Evolutionary conservation across 1,139 yeast species (phyloP), one percentile per base, ranked within the genome.

Genomic region (Saccharomyces hybrid): DNA sequence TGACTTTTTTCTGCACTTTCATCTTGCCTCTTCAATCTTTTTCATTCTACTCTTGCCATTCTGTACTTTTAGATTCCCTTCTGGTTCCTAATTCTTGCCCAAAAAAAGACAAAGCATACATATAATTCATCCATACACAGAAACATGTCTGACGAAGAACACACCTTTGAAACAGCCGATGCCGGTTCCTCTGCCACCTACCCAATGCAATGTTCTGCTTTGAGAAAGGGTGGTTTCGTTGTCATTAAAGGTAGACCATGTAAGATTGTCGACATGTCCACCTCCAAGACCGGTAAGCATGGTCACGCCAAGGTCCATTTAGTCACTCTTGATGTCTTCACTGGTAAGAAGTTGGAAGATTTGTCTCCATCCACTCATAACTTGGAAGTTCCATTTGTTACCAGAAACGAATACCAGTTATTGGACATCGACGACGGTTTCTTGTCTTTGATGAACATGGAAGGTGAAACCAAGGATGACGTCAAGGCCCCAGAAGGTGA

Each of bases 301-400:
- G 99, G 99, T 81, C 99, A 93, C 93, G 99, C 99, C 77, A 93
- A 93, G 86, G 99, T 93, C 78, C 98, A 93, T 81, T 85, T 93
- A 81, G 97, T 93, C 67, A 98, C 98, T 76, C 85, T 87, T 71
- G 99, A 93, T 78, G 91, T 93, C 77, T 93, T 93, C 91, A 93
- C 99, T 73, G 90, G 91, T 79, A 95, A 93, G 91, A 93, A 93
- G 83, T 86, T 91, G 79, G 99, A 93, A 84, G 99, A 93, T 80
- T 88, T 93, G 77, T 93, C 99, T 68, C 99, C 99, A 79, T 93
- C 99, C 64, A 93, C 99, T 82, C 99, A 93, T 85, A 93, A 93
- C 82, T 91, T 93, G 98, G 98, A 93, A 80, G 98, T 93, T 75
- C 99, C 99, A 80, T 86, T 89, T 76, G 99, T 93, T 72, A 73